A percentile compares a stretch with the other conserved stretches of the same genome.
These are phyloP conservation scores for Linderina pennispora DNA, from an alignment of 192 early-diverging fungal genomes.

Conservation along the genomic window DNA sequence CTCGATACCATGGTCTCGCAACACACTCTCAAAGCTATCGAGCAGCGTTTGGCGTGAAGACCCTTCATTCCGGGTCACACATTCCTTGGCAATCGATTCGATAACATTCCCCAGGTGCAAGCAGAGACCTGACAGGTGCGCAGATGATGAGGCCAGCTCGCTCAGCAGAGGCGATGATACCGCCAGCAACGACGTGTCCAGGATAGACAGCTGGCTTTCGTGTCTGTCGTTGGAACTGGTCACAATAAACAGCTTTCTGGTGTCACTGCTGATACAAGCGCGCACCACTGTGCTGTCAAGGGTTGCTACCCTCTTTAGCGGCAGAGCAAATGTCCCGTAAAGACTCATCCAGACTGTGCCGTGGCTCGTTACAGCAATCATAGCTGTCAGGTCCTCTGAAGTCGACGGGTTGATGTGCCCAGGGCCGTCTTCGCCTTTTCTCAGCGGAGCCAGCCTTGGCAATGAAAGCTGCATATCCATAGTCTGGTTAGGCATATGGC, in stretches of 20 bases:
- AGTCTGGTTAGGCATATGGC: not conserved
- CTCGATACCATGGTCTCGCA: conserved; percentile 38
- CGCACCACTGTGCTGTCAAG: not conserved
- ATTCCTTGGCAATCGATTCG: conserved; percentile 10
- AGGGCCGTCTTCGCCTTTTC: conserved; percentile 20
- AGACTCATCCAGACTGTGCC: conserved; percentile 27
- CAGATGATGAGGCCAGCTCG: conserved; percentile 15
- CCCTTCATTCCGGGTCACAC: conserved; percentile 5
- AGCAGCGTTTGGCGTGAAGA: conserved; percentile 19
- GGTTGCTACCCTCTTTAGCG: not conserved
- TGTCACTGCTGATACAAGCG: conserved; percentile 7
- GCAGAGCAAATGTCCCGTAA: conserved; percentile 32
- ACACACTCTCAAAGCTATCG: conserved; percentile 14
- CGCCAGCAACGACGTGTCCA: conserved; percentile 18
- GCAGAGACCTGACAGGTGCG: conserved; percentile 18
- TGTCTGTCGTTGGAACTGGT: not conserved
- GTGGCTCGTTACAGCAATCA: conserved; percentile 7
- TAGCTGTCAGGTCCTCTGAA: conserved; percentile 13
- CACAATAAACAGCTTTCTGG: not conserved
- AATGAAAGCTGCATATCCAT: too few relatives aligned
- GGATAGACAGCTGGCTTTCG: not conserved
- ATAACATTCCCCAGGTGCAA: conserved; percentile 24
- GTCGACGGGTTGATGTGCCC: conserved; percentile 11
- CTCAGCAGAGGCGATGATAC: conserved; percentile 10
- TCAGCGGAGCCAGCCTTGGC: conserved; percentile 15